These are phyloP conservation scores for Fusarium subtropicale DNA, from an alignment of 2,329 filamentous ascomycete genomes.

Conservation along the genomic window DNA sequence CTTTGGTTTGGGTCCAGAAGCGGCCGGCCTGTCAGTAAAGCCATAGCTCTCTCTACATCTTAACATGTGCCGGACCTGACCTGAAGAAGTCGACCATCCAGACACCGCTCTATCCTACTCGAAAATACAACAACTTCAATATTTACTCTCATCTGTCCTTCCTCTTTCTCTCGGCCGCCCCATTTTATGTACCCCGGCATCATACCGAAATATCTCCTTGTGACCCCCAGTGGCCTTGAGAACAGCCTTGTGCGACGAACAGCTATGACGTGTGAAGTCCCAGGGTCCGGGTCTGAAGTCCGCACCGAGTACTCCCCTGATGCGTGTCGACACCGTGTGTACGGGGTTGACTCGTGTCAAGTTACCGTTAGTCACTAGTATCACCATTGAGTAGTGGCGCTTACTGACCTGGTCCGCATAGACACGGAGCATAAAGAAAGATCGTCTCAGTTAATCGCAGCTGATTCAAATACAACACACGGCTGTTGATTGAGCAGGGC, in stretches of 20 bases:
- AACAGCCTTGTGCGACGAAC: background rate
- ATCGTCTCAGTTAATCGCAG: background rate
- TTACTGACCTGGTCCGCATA: background rate
- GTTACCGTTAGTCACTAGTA: background rate
- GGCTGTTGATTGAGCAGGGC: background rate
- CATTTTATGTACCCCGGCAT: background rate
- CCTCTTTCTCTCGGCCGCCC: background rate
- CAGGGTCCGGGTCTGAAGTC: background rate
- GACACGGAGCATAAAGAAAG: background rate
- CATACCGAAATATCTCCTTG: constrained; percentile 2
- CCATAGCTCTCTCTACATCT: background rate
- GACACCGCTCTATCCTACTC: background rate
- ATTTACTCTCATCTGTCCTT: background rate
- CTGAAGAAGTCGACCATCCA: background rate
- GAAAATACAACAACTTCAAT: background rate
- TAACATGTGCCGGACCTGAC: background rate
- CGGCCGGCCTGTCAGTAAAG: background rate
- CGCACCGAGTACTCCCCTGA: background rate
- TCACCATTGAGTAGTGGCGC: background rate
- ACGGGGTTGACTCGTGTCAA: background rate
- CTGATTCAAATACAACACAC: background rate
- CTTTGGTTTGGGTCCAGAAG: background rate
- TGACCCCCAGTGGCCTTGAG: background rate
- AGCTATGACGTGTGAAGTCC: background rate
- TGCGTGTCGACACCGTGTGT: background rate